A percentile compares a stretch with the other conserved stretches of the same genome.
phyloP scores from a whole-genome alignment of 352 stramenopile genomes.

The Pythium folliculosum region DNA sequence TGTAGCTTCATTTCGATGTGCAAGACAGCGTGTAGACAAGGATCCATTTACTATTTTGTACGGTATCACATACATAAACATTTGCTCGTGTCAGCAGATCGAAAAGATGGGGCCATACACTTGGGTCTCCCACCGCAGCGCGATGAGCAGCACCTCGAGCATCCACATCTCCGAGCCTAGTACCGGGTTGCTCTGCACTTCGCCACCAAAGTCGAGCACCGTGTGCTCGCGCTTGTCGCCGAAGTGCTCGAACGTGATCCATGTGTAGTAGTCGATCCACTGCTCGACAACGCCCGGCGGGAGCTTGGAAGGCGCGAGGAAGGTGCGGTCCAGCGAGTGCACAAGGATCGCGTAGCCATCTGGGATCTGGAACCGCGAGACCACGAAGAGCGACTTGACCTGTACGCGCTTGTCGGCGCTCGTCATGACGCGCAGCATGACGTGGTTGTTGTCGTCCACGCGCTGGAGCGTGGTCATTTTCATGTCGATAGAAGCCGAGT shows the following conservation, averaged over 20 bases:
- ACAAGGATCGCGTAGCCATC: conserved; percentile 20
- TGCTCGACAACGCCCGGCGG: conserved; percentile 25
- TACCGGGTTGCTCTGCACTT: conserved; percentile 21
- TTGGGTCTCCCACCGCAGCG: conserved; percentile 23
- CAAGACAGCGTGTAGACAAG: no score
- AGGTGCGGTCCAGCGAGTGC: conserved; percentile 21
- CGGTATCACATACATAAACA: neutral
- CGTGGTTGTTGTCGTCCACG: conserved; percentile 28
- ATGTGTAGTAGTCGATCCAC: conserved; percentile 31
- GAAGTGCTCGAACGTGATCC: conserved; percentile 24
- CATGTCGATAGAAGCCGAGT: conserved; percentile 22
- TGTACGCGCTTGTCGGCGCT: conserved; percentile 17
- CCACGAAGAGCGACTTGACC: conserved; percentile 29
- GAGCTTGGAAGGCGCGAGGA: conserved; percentile 9
- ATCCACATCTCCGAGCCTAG: conserved; percentile 26
- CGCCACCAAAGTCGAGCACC: conserved; percentile 19
- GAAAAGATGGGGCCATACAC: conserved; percentile 21
- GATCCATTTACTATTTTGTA: no score
- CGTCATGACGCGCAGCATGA: conserved; percentile 26
- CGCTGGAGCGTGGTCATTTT: conserved; percentile 18
- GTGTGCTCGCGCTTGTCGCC: conserved; percentile 22
- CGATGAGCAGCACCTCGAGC: conserved; percentile 29
- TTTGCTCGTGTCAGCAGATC: conserved; percentile 6
- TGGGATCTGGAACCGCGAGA: conserved; percentile 22
- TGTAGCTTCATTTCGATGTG: no score